These are phyloP conservation scores for Beauveria scarabaeidicola DNA, from an alignment of 2,329 filamentous ascomycete genomes.

Conservation along the genomic window DNA sequence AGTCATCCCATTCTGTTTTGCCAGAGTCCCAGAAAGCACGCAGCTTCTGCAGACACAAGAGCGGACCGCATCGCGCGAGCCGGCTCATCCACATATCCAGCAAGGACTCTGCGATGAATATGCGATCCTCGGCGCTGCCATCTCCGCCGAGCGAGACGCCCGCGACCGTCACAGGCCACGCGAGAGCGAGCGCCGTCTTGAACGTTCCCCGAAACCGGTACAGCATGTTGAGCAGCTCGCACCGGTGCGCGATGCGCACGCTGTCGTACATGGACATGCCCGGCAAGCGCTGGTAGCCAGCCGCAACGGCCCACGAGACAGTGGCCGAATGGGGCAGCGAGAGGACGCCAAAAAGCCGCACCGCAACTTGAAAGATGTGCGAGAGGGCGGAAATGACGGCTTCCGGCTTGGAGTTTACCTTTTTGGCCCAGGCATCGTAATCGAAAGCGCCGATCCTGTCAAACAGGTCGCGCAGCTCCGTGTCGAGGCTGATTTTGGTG, in stretches of 20 bases:
- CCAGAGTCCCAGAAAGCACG: not conserved
- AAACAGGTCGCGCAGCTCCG: not conserved
- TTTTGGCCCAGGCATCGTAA: not conserved
- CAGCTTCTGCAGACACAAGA: not conserved
- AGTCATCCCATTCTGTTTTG: not conserved
- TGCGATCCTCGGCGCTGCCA: not conserved
- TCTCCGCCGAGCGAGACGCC: not conserved
- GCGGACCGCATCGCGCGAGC: not conserved
- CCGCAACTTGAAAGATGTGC: not conserved
- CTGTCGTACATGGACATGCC: not conserved
- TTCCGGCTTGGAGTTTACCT: not conserved
- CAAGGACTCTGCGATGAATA: not conserved
- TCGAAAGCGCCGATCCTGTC: not conserved
- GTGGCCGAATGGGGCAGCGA: not conserved
- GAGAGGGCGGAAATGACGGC: not conserved
- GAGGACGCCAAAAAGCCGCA: not conserved
- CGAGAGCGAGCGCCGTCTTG: not conserved
- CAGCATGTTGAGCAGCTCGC: not conserved
- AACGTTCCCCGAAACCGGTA: not conserved
- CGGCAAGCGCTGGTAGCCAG: not conserved
- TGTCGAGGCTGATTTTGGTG: not conserved
- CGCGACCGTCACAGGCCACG: not conserved
- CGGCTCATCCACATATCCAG: not conserved
- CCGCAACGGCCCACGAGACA: not conserved
- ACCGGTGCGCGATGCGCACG: not conserved